phyloP scores from a whole-genome alignment of 768 basidiomycete genomes.

The Peribolospora kevripleyi region DNA sequence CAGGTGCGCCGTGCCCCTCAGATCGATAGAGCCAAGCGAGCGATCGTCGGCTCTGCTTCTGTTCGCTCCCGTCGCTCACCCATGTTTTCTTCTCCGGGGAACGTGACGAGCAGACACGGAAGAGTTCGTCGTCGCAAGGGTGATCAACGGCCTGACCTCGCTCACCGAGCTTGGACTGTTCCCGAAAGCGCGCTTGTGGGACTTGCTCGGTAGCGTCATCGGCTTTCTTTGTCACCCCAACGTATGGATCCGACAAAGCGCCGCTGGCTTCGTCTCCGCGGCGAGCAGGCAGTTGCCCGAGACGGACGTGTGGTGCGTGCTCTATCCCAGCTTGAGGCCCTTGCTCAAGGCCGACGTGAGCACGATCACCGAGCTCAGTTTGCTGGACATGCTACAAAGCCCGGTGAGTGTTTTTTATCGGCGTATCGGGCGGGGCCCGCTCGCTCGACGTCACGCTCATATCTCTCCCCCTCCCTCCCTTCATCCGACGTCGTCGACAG shows the following conservation, averaged over 20 bases:
- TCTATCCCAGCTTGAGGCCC: slow-evolving; percentile 74
- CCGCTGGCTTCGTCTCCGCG: slow-evolving; percentile 45
- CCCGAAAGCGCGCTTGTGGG: slow-evolving; percentile 90
- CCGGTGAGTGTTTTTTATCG: slow-evolving; percentile 31
- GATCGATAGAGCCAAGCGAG: neutral
- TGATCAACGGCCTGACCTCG: slow-evolving; percentile 63
- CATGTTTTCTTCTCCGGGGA: neutral
- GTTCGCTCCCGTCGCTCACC: neutral
- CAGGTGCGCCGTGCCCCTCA: slow-evolving; percentile 31
- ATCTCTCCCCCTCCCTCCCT: neutral
- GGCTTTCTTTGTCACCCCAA: slow-evolving; percentile 91
- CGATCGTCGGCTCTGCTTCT: neutral
- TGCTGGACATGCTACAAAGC: slow-evolving; percentile 52
- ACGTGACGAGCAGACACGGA: slow-evolving; percentile 45
- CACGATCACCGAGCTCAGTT: slow-evolving; percentile 42
- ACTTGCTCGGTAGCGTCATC: slow-evolving; percentile 63
- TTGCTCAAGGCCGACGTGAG: slow-evolving; percentile 62
- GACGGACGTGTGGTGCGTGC: slow-evolving; percentile 89
- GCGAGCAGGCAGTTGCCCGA: slow-evolving; percentile 55
- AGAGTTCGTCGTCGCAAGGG: slow-evolving; percentile 76
- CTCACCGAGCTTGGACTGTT: slow-evolving; percentile 74
- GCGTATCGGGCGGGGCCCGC: too few species aligned
- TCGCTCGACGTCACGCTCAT: neutral
- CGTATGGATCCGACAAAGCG: slow-evolving; percentile 77
- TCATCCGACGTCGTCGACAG: slow-evolving; percentile 15